Percentiles rank a stretch among this genome's conserved stretches.
phyloP scores from a whole-genome alignment of 257 asterid genomes.

The Solanum virginianum region DNA sequence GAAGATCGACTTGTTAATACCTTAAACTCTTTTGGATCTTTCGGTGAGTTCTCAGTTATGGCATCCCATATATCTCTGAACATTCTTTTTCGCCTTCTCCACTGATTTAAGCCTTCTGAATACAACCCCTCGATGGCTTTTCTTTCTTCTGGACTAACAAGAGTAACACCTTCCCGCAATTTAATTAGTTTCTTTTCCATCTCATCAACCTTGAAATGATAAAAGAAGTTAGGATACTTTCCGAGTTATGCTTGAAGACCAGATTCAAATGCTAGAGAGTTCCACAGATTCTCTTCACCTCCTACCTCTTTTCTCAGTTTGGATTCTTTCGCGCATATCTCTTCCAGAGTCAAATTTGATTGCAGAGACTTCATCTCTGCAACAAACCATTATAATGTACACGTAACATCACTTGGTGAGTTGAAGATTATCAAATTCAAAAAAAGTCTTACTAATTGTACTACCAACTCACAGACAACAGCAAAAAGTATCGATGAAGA shows the following conservation, averaged over 20 bases:
- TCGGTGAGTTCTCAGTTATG: constrained; percentile 88
- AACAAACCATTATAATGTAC: not conserved
- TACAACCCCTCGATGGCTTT: constrained; percentile 50
- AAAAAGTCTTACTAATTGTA: not conserved
- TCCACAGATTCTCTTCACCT: not conserved
- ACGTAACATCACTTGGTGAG: not conserved
- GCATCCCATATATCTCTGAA: constrained; percentile 89
- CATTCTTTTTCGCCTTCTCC: constrained; percentile 95
- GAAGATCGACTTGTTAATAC: constrained; percentile 9
- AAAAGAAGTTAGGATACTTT: not conserved
- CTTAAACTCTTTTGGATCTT: constrained; percentile 76
- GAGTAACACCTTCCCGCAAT: constrained; percentile 68
- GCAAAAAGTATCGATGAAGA: not conserved
- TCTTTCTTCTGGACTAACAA: constrained; percentile 79
- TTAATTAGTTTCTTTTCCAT: constrained; percentile 78
- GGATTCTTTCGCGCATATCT: constrained; percentile 39
- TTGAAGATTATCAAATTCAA: not conserved
- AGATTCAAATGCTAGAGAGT: not conserved
- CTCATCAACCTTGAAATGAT: constrained; percentile 37
- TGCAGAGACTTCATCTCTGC: constrained; percentile 80
- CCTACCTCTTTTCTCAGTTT: constrained; percentile 61
- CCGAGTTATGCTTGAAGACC: not conserved
- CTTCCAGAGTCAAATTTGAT: constrained; percentile 73
- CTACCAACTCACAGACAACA: not conserved
- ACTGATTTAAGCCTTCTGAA: constrained; percentile 41